phyloP scores from a whole-genome alignment of 2,329 filamentous ascomycete genomes.

The Volutella citrinella region DNA sequence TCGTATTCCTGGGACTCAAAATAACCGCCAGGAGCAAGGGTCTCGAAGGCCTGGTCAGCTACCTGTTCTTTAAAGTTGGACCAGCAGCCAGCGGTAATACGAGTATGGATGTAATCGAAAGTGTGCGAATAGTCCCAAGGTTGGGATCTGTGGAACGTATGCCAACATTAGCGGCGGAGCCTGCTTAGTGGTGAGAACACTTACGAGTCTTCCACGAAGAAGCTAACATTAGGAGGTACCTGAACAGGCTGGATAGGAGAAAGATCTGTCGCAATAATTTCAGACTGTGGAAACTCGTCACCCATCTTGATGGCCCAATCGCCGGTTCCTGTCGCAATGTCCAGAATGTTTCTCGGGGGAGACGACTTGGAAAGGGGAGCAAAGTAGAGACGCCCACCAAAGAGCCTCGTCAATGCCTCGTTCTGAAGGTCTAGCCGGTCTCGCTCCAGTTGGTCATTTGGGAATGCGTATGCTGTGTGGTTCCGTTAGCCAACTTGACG shows the following conservation, averaged over 20 bases:
- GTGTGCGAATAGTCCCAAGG: conserved; percentile 52
- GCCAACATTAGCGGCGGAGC: conserved; percentile 1
- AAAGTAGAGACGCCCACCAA: conserved; percentile 40
- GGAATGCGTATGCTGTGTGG: conserved; percentile 45
- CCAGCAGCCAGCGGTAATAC: conserved; percentile 49
- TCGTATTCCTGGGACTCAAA: conserved; percentile 52
- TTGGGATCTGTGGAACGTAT: conserved; percentile 36
- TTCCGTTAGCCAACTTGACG: too few relatives aligned
- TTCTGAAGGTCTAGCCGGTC: conserved; percentile 41
- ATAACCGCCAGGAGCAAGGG: conserved; percentile 51
- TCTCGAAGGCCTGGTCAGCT: conserved; percentile 49
- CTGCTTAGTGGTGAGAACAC: conserved; percentile 10
- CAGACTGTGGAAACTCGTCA: conserved; percentile 55
- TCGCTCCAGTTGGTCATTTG: conserved; percentile 41
- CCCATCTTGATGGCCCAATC: conserved; percentile 68
- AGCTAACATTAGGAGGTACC: conserved; percentile 71
- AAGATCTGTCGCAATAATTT: conserved; percentile 62
- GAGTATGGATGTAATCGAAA: conserved; percentile 54
- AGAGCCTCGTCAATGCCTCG: conserved; percentile 34
- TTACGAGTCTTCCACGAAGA: conserved; percentile 65
- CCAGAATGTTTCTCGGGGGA: conserved; percentile 37
- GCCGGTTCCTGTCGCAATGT: conserved; percentile 45
- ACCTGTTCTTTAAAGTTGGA: conserved; percentile 45
- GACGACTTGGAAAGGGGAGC: conserved; percentile 36
- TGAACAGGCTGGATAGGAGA: conserved; percentile 64